These are phyloP conservation scores for Actinomortierella wolfii DNA, from an alignment of 371 early-diverging fungal species.

Conservation along the genomic window DNA sequence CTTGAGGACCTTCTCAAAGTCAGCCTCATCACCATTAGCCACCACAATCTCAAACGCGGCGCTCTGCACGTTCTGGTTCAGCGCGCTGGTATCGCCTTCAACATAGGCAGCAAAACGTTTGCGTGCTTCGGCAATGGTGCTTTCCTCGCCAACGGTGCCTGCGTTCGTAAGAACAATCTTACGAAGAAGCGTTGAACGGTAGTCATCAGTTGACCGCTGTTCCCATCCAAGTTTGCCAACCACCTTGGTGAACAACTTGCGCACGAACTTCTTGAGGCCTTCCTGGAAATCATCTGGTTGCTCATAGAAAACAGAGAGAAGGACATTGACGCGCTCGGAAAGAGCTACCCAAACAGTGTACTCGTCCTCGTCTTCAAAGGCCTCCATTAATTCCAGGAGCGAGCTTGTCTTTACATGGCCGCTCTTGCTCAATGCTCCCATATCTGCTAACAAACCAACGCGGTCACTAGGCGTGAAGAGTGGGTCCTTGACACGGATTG, in stretches of 20 bases:
- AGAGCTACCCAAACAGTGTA: conserved; percentile 71
- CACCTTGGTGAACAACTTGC: conserved; percentile 57
- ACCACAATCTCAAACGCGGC: conserved; percentile 79
- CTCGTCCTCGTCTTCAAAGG: conserved; percentile 66
- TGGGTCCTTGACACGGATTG: conserved; percentile 55
- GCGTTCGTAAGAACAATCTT: conserved; percentile 52
- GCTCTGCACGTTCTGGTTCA: conserved; percentile 86
- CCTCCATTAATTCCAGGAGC: conserved; percentile 60
- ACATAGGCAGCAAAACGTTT: conserved; percentile 64
- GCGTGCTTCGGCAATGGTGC: conserved; percentile 57
- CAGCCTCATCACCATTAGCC: conserved; percentile 65
- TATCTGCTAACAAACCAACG: conserved; percentile 74
- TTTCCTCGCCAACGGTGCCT: conserved; percentile 48
- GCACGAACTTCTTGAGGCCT: conserved; percentile 51
- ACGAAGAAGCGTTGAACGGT: conserved; percentile 52
- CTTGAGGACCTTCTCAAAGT: conserved; percentile 78
- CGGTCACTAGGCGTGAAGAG: conserved; percentile 66
- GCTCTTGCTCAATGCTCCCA: conserved; percentile 60
- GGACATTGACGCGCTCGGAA: conserved; percentile 47
- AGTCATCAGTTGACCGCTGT: conserved; percentile 49
- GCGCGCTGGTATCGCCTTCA: conserved; percentile 56
- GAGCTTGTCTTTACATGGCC: conserved; percentile 61
- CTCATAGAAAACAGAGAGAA: conserved; percentile 56
- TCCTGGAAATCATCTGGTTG: conserved; percentile 52
- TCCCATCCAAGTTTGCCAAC: conserved; percentile 66